A percentile compares a stretch with the other conserved stretches of the same genome.
Evolutionary conservation across 768 basidiomycete genomes (phyloP).

Genomic region (Stropharia rugosoannulata): DNA sequence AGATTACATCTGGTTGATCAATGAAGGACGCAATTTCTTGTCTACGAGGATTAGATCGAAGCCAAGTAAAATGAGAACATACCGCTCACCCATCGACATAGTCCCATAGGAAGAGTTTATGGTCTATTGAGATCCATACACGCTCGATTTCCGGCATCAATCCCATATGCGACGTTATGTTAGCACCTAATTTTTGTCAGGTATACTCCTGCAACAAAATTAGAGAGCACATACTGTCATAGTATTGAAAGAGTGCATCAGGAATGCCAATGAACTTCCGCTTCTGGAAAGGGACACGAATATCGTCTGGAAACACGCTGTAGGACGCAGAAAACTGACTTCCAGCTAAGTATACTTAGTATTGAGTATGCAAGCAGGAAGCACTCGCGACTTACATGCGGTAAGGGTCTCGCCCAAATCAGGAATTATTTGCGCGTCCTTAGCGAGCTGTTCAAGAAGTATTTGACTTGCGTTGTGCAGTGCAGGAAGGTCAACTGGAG

Average conservation of each 20-base stretch:
- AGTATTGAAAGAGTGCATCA: slow-evolving; percentile 75
- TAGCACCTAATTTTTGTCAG: slow-evolving; percentile 45
- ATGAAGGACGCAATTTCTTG: slow-evolving; percentile 90
- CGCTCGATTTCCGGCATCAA: slow-evolving; percentile 91
- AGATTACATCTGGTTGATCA: slow-evolving; percentile 88
- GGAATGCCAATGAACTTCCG: slow-evolving; percentile 74
- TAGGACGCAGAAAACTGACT: slow-evolving; percentile 75
- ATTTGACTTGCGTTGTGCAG: slow-evolving; percentile 68
- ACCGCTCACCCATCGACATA: slow-evolving; percentile 83
- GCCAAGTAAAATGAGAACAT: not conserved
- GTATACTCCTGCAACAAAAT: not conserved
- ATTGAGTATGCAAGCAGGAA: slow-evolving; percentile 8
- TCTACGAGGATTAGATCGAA: slow-evolving; percentile 33
- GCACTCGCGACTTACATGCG: slow-evolving; percentile 42
- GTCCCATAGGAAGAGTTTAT: slow-evolving; percentile 95
- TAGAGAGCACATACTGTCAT: slow-evolving; percentile 54
- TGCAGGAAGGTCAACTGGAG: slow-evolving; percentile 55
- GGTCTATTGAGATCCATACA: slow-evolving; percentile 94
- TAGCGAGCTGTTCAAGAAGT: slow-evolving; percentile 65
- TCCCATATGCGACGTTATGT: slow-evolving; percentile 81
- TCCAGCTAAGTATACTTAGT: slow-evolving; percentile 41
- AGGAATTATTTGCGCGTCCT: slow-evolving; percentile 74
- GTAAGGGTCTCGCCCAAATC: slow-evolving; percentile 71
- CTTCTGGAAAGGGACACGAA: slow-evolving; percentile 79
- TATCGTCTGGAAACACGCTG: slow-evolving; percentile 75